Evolutionary conservation across 352 stramenopile species (phyloP).

Genomic region (Globisporangium canariense): DNA sequence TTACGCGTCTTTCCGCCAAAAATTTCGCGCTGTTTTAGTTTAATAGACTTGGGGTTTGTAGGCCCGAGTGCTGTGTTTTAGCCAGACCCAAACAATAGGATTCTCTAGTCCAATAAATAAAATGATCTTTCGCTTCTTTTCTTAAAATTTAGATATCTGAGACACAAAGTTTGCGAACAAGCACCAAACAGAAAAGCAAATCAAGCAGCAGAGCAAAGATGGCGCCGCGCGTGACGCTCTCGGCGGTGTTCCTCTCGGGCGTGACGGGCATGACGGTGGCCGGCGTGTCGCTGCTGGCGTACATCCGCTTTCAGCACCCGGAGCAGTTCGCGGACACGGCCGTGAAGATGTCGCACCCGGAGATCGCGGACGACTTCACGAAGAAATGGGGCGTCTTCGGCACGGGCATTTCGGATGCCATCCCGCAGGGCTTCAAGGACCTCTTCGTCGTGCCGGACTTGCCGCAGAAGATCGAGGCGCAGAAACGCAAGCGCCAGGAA

Average conservation of each 20-base stretch:
- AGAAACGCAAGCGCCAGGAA: constrained; percentile 64
- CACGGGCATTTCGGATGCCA: constrained; percentile 67
- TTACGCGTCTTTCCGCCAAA: too few species aligned
- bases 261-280: constrained; percentile 80
- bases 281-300: constrained; percentile 75
- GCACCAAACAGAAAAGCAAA: too few species aligned
- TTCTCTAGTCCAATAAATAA: too few species aligned
- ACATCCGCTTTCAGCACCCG: constrained; percentile 81
- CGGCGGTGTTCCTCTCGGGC: constrained; percentile 62
- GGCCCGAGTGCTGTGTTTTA: too few species aligned
- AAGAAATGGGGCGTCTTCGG: constrained; percentile 83
- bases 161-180: too few species aligned
- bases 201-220: constrained; percentile 12
- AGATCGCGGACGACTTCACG: constrained; percentile 66
- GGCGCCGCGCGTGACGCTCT: constrained; percentile 45
- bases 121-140: too few species aligned
- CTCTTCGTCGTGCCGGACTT: constrained; percentile 63
- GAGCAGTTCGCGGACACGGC: constrained; percentile 80
- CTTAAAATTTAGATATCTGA: too few species aligned
- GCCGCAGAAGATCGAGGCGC: constrained; percentile 60
- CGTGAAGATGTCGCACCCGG: constrained; percentile 74
- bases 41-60: too few species aligned
- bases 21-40: too few species aligned
- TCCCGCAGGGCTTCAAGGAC: constrained; percentile 65
- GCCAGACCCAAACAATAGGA: too few species aligned